Percentiles rank a stretch among this genome's conserved stretches.
Conservation (phyloP, 257 asterid genomes). For the Pogostemon cablin region DNA sequence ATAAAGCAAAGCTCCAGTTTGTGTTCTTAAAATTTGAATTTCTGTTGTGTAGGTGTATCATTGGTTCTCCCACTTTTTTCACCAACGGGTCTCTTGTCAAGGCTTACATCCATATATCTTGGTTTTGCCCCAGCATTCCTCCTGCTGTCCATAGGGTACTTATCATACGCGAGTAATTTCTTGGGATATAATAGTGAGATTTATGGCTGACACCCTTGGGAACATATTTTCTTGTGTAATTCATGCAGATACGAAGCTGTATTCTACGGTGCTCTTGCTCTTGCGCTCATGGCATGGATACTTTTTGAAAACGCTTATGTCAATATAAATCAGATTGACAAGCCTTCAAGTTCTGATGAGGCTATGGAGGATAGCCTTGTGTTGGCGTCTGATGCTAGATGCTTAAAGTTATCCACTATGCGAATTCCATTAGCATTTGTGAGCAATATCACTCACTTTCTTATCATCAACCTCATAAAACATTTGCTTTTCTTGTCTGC, state of each 20-base stretch:
- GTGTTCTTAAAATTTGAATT: not conserved
- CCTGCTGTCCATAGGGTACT: constrained; percentile 93
- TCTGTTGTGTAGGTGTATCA: constrained; percentile 59
- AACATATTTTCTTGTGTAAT: constrained; percentile 17
- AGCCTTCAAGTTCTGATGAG: constrained; percentile 46
- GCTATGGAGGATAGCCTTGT: constrained; percentile 52
- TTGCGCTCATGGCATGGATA: constrained; percentile 91
- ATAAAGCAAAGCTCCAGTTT: no score
- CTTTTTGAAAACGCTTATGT: constrained; percentile 77
- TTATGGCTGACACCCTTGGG: constrained; percentile 12
- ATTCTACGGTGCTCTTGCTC: constrained; percentile 85
- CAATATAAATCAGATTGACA: constrained; percentile 44
- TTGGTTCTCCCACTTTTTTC: constrained; percentile 93
- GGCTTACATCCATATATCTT: constrained; percentile 86
- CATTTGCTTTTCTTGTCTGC: constrained; percentile 12
- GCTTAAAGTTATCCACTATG: constrained; percentile 74
- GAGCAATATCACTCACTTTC: constrained; percentile 38
- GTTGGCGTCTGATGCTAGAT: constrained; percentile 49
- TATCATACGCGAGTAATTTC: constrained; percentile 29
- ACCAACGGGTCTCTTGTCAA: constrained; percentile 65
- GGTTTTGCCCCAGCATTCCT: constrained; percentile 97
- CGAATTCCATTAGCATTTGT: constrained; percentile 89
- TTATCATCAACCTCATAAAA: not conserved
- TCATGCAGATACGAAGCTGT: constrained; percentile 90
- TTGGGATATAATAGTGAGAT: constrained; percentile 1